A percentile compares a stretch with the other conserved stretches of the same genome.
phyloP scores from a whole-genome alignment of 2,329 filamentous ascomycete species.

The Scopulariopsis brevicaulis region DNA sequence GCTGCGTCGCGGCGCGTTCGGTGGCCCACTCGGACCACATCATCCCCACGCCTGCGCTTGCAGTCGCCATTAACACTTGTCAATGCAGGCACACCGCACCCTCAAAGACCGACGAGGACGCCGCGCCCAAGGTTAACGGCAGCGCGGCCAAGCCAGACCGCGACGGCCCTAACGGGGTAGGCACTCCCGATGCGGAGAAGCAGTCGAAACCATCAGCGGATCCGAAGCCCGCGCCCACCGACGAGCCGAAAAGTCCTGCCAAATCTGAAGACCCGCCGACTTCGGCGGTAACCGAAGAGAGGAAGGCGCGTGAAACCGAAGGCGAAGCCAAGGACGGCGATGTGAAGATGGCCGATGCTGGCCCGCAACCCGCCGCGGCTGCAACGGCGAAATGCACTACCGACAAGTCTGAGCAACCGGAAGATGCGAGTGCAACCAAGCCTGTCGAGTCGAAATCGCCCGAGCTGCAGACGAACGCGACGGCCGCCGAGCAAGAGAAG shows the following conservation, averaged over 20 bases:
- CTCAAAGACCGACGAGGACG: constrained; percentile 7
- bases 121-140: constrained; percentile 14
- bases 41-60: not conserved
- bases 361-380: not conserved
- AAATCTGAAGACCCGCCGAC: constrained; percentile 1
- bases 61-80: constrained; percentile 9
- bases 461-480: constrained; percentile 1
- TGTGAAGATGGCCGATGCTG: constrained; percentile 5
- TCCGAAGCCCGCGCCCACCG: not conserved
- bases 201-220: not conserved
- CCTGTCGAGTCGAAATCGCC: not conserved
- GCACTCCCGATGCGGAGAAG: not conserved
- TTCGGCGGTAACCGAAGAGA: not conserved
- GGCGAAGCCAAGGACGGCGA: not conserved
- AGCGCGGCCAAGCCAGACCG: constrained; percentile 11
- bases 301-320: not conserved
- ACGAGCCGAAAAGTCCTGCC: not conserved
- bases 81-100: constrained; percentile 10
- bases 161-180: constrained; percentile 13
- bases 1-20: not conserved
- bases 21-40: not conserved
- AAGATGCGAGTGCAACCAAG: constrained; percentile 4
- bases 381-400: not conserved
- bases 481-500: constrained; percentile 10
- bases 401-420: not conserved